A percentile compares a stretch with the other conserved stretches of the same genome.
Evolutionary conservation across 2,329 filamentous ascomycete species (phyloP).

Genomic region (Penicillium hordei): DNA sequence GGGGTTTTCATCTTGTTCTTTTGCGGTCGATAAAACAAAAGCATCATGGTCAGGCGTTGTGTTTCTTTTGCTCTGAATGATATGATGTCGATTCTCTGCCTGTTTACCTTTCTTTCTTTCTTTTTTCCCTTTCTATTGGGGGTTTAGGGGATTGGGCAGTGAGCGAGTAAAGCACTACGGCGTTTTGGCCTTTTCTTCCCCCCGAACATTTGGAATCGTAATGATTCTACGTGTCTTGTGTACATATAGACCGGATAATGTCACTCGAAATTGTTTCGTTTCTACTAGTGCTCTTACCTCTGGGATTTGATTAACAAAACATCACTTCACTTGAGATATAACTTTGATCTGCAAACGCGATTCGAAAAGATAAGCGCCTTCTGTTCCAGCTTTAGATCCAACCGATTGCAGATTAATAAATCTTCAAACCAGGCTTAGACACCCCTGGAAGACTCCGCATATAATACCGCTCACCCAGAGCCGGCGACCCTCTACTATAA

Average conservation of each 20-base stretch:
- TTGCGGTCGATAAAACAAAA: constrained; percentile 20
- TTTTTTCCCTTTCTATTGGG: constrained; percentile 8
- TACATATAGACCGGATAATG: constrained; percentile 18
- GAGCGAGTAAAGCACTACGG: constrained; percentile 24
- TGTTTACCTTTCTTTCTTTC: background rate
- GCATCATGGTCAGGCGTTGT: constrained; percentile 29
- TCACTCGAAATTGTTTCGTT: background rate
- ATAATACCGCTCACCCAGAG: too few species aligned
- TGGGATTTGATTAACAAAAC: background rate
- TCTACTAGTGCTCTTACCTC: background rate
- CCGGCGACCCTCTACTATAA: too few species aligned
- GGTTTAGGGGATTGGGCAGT: constrained; percentile 19
- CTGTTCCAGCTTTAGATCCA: background rate
- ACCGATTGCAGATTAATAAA: too few species aligned
- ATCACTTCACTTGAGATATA: background rate
- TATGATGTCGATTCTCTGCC: constrained; percentile 1
- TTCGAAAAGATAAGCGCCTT: background rate
- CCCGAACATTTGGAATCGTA: constrained; percentile 8
- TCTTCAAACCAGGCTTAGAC: too few species aligned
- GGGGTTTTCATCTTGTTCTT: constrained; percentile 10
- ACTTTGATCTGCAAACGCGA: background rate
- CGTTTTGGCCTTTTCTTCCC: constrained; percentile 24
- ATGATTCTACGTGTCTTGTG: constrained; percentile 13
- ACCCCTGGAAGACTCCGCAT: too few species aligned
- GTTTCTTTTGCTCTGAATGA: constrained; percentile 11